Conservation (phyloP, 192 early-diverging fungal species). For the Dimargaris xerosporica region DNA sequence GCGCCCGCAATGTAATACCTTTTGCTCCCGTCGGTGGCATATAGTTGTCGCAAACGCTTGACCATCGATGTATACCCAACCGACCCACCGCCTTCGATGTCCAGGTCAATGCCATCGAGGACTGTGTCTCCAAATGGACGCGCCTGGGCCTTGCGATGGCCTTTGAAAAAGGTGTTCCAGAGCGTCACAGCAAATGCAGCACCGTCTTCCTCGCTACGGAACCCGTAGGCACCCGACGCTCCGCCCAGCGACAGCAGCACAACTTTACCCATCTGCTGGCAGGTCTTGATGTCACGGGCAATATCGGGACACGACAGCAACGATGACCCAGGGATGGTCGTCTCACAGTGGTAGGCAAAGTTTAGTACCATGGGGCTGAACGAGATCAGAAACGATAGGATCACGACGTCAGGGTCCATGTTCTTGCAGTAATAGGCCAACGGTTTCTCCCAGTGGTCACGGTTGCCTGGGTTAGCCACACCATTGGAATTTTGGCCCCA, state of each 20-base stretch:
- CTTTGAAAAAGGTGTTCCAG: slow-evolving; percentile 51
- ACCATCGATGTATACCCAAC: slow-evolving; percentile 45
- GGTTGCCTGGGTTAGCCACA: slow-evolving; percentile 3
- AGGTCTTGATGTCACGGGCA: slow-evolving; percentile 50
- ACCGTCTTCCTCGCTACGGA: slow-evolving; percentile 36
- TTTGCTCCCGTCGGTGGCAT: slow-evolving; percentile 25
- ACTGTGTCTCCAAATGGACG: slow-evolving; percentile 55
- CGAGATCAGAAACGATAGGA: slow-evolving; percentile 45
- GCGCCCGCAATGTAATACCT: slow-evolving; percentile 47
- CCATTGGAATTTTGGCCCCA: slow-evolving; percentile 32
- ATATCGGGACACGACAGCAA: slow-evolving; percentile 55
- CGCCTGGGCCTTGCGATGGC: slow-evolving; percentile 14
- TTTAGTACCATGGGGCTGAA: slow-evolving; percentile 47
- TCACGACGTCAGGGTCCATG: slow-evolving; percentile 29
- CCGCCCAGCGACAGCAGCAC: slow-evolving; percentile 60
- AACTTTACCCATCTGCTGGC: slow-evolving; percentile 58
- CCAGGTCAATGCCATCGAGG: slow-evolving; percentile 58
- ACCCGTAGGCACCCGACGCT: slow-evolving; percentile 44
- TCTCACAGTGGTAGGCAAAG: slow-evolving; percentile 47
- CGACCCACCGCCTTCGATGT: slow-evolving; percentile 47
- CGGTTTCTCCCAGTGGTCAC: slow-evolving; percentile 19
- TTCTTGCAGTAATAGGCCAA: slow-evolving; percentile 45
- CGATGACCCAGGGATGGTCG: slow-evolving; percentile 34
- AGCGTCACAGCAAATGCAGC: slow-evolving; percentile 47
- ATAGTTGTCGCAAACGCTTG: slow-evolving; percentile 32